Conservation (phyloP, 768 basidiomycete species). For the Lentinus brumalis region DNA sequence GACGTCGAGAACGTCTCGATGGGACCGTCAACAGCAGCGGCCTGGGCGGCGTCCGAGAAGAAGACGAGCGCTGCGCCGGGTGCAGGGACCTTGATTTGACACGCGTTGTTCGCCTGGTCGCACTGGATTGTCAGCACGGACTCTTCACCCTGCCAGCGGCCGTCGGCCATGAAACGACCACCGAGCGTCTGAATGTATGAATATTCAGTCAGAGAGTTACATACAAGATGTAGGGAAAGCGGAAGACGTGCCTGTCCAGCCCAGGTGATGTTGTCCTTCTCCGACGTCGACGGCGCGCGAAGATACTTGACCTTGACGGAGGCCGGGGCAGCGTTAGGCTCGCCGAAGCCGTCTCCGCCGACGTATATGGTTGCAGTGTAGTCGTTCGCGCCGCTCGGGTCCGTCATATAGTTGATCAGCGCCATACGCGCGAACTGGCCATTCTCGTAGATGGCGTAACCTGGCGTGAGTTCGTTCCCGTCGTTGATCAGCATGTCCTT, state of each 20-base stretch:
- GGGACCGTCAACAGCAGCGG: conserved; percentile 34
- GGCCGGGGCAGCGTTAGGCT: conserved; percentile 40
- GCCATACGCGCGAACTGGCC: conserved; percentile 60
- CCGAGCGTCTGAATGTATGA: conserved; percentile 52
- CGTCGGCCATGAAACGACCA: conserved; percentile 61
- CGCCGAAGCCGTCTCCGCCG: conserved; percentile 43
- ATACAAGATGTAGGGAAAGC: neutral
- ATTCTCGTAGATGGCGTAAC: conserved; percentile 73
- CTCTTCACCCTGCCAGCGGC: conserved; percentile 56
- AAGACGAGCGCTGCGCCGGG: conserved; percentile 78
- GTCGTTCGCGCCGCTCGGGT: conserved; percentile 55
- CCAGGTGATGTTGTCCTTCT: conserved; percentile 72
- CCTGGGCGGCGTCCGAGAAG: conserved; percentile 46
- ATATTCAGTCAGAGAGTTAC: conserved; percentile 24
- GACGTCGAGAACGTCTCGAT: conserved; percentile 58
- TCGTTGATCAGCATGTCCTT: conserved; percentile 60
- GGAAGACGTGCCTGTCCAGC: conserved; percentile 59
- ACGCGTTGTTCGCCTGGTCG: conserved; percentile 50
- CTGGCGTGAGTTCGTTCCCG: conserved; percentile 55
- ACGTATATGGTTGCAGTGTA: conserved; percentile 53
- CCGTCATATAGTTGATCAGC: conserved; percentile 73
- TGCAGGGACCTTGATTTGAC: conserved; percentile 61
- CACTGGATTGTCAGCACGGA: conserved; percentile 62
- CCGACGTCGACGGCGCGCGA: conserved; percentile 52
- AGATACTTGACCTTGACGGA: conserved; percentile 64